A percentile compares a stretch with the other conserved stretches of the same genome.
phyloP scores from a whole-genome alignment of 306 rosid species.

The Benincasa hispida region DNA sequence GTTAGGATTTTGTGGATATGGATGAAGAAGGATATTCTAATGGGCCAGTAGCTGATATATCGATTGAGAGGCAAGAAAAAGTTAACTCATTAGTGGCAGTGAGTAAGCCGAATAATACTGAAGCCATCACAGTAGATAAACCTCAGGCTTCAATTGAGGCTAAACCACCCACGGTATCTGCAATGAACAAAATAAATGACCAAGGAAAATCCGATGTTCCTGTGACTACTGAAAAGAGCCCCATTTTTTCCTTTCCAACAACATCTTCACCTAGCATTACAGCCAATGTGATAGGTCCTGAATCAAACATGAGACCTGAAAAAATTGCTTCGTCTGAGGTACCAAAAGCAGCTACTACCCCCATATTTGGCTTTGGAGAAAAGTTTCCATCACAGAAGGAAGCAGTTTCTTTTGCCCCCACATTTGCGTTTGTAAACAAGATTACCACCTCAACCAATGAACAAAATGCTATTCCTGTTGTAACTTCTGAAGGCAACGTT shows the following conservation, averaged over 20 bases:
- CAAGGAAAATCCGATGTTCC: conserved; percentile 17
- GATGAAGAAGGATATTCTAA: conserved; percentile 47
- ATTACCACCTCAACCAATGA: conserved; percentile 20
- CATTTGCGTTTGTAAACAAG: conserved; percentile 19
- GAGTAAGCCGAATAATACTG: conserved; percentile 19
- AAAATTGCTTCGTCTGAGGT: conserved; percentile 22
- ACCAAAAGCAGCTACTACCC: conserved; percentile 18
- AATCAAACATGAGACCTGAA: conserved; percentile 23
- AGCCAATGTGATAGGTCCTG: conserved; percentile 10
- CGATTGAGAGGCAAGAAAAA: conserved; percentile 25
- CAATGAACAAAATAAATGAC: conserved; percentile 16
- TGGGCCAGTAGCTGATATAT: conserved; percentile 22
- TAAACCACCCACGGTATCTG: conserved; percentile 15
- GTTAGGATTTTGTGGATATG: conserved; percentile 40
- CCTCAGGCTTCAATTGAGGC: conserved; percentile 19
- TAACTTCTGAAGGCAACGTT: conserved; percentile 17
- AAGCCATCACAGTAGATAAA: conserved; percentile 18
- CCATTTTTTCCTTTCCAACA: conserved; percentile 9
- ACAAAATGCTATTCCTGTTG: conserved; percentile 14
- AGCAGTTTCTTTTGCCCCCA: conserved; percentile 18
- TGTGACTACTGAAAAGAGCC: conserved; percentile 23
- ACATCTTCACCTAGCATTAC: conserved; percentile 15
- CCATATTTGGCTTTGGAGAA: conserved; percentile 21
- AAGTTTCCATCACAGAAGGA: conserved; percentile 28
- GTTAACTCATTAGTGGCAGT: conserved; percentile 11